Percentiles rank a stretch among this genome's conserved stretches.
phyloP scores from a whole-genome alignment of 495 filamentous ascomycete genomes.

The Hypoxylon lenormandii region DNA sequence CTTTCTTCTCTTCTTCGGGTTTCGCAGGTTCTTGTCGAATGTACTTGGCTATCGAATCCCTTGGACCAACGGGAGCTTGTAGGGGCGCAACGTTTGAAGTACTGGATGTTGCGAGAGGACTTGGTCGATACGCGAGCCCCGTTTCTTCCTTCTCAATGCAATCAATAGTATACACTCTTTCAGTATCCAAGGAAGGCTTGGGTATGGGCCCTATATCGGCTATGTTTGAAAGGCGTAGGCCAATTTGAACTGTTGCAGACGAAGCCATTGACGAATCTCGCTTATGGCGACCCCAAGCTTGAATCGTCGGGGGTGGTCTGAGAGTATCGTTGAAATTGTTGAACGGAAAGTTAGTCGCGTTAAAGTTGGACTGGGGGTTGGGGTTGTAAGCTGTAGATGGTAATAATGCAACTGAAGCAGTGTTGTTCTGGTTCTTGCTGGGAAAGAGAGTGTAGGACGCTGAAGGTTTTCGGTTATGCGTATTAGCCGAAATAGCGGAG shows the following conservation, averaged over 20 bases:
- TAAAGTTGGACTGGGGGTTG: slow-evolving; percentile 31
- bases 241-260: slow-evolving; percentile 63
- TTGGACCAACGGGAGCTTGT: slow-evolving; percentile 31
- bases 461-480: slow-evolving; percentile 53
- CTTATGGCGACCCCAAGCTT: slow-evolving; percentile 52
- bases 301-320: slow-evolving; percentile 56
- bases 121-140: slow-evolving; percentile 43
- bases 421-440: slow-evolving; percentile 45
- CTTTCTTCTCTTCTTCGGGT: slow-evolving; percentile 25
- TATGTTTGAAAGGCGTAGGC: slow-evolving; percentile 61
- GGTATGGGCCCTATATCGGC: slow-evolving; percentile 54
- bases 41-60: slow-evolving; percentile 46
- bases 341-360: slow-evolving; percentile 8
- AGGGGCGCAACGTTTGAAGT: slow-evolving; percentile 15
- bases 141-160: slow-evolving; percentile 47
- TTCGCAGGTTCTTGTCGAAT: slow-evolving; percentile 40
- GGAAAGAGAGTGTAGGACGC: slow-evolving; percentile 59
- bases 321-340: slow-evolving; percentile 42
- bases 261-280: slow-evolving; percentile 61
- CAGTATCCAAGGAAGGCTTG: slow-evolving; percentile 38
- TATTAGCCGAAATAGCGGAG: slow-evolving; percentile 25
- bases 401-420: slow-evolving; percentile 52
- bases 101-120: slow-evolving; percentile 39
- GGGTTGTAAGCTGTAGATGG: slow-evolving; percentile 60
- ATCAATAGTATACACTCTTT: slow-evolving; percentile 53